Evolutionary conservation across 768 basidiomycete species (phyloP).

Genomic region (Phanerodontia chrysosporium): DNA sequence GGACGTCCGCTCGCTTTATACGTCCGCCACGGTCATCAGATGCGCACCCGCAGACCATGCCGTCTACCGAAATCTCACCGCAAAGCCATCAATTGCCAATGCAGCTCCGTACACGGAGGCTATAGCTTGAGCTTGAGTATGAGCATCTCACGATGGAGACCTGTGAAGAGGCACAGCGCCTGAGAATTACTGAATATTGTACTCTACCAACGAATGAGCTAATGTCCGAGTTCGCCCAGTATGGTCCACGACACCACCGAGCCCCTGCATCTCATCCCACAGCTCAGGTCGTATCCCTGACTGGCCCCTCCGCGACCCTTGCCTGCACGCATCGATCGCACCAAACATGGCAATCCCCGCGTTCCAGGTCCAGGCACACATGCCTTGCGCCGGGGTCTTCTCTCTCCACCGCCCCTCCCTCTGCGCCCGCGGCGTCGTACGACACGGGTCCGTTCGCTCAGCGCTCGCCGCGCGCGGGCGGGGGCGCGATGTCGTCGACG

Average conservation of each 20-base stretch:
- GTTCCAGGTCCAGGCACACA: not conserved
- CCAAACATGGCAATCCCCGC: too few relatives aligned
- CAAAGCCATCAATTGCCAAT: not conserved
- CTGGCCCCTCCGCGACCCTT: too few relatives aligned
- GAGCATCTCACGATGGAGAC: not conserved
- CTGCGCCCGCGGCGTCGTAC: not conserved
- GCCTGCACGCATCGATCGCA: too few relatives aligned
- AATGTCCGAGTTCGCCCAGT: too few relatives aligned
- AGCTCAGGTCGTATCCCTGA: too few relatives aligned
- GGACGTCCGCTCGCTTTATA: too few relatives aligned
- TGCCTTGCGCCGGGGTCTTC: not conserved
- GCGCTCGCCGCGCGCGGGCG: not conserved
- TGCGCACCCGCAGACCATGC: not conserved
- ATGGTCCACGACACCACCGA: too few relatives aligned
- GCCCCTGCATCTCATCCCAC: too few relatives aligned
- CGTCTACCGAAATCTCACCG: not conserved
- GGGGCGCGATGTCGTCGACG: not conserved
- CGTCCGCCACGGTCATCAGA: too few relatives aligned
- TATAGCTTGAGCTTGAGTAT: not conserved
- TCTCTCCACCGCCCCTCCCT: not conserved
- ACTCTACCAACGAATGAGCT: not conserved
- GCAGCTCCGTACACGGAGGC: not conserved
- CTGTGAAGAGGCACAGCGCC: not conserved
- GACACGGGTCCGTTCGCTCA: not conserved
- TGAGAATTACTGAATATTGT: not conserved